These are phyloP conservation scores for Eucalyptus cladocalyx DNA, from an alignment of 345 rosid species.

Conservation along the genomic window DNA sequence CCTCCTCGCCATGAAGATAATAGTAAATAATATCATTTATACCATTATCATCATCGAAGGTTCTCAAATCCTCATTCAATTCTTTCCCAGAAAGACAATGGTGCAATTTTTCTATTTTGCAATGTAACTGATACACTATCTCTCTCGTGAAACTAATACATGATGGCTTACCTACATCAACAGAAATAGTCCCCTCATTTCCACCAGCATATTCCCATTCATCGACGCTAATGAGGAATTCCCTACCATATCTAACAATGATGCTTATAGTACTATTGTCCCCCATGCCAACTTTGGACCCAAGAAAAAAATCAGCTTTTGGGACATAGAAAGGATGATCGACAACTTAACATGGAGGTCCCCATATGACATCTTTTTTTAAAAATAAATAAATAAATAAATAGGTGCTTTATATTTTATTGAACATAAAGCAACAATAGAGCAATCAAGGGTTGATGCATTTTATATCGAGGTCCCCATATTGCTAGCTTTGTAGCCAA, in stretches of 20 bases:
- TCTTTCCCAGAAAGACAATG: neutral
- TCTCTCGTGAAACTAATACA: neutral
- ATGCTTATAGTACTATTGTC: neutral
- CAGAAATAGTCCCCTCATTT: neutral
- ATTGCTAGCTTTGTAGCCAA: too few species aligned
- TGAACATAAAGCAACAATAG: accelerated
- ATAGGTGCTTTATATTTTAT: neutral
- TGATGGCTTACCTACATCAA: neutral
- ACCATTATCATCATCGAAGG: neutral
- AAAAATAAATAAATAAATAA: too few species aligned
- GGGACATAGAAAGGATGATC: accelerated
- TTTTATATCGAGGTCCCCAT: neutral
- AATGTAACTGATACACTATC: neutral
- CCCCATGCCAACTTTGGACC: neutral
- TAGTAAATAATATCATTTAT: too few species aligned
- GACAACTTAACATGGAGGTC: neutral
- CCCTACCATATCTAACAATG: neutral
- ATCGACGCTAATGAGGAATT: neutral
- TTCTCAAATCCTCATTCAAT: neutral
- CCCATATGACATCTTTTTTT: neutral
- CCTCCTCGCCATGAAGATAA: neutral
- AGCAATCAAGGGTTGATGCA: neutral
- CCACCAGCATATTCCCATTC: neutral
- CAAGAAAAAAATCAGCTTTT: too few species aligned
- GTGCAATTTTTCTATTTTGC: neutral